Base-by-base conservation (phyloP, 2,329 filamentous ascomycete species). In the Epichloe uncinata region DNA sequence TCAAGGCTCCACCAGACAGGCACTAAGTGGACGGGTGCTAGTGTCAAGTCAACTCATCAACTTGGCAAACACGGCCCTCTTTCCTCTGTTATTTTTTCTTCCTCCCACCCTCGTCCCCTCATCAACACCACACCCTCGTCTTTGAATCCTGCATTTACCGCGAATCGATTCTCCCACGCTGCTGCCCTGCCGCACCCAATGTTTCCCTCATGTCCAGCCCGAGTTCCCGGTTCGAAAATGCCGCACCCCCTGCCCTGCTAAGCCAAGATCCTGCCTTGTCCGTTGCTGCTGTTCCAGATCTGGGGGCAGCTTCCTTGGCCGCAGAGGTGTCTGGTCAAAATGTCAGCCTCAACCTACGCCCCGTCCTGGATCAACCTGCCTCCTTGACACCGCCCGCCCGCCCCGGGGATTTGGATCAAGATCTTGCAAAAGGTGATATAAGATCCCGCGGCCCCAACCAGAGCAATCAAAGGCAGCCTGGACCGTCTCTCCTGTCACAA, bases 161-260 rank as follows among this genome's bases (percentile, higher is more conserved):
- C 57, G 55, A 56, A 57, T 55, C 53, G 50, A 52, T 49, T 50
- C 50, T 56, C 45, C 53, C 54, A 56, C 54, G 56, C 54, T 50
- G 55, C 54, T 54, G 56, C 56, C 49, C 57, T 58, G 56, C 56
- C 56, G 56, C 64, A 69, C 70, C 73, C 71, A 66, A 78, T 78
- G 75, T 73, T 68, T 66, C 67, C 69, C 74, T 72, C 75, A 79
- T 79, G 75, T 78, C 74, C 68, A 73, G 65, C 63, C 67, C 69
- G 69, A 66, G 67, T 64, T 63, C 63, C 64, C 64, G 68, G 63
- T 65, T 66, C 67, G 72, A 75, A 74, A 73, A 77, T 77, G 73
- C 72, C 73, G 71, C 74, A 73, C 62, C 61, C 61, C 64, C 70
- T 63, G 67, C 65, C 62, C 61, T 64, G 61, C 63, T 74, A 66